Conservation (phyloP, 257 asterid genomes). For the Fraxinus pennsylvanica region DNA sequence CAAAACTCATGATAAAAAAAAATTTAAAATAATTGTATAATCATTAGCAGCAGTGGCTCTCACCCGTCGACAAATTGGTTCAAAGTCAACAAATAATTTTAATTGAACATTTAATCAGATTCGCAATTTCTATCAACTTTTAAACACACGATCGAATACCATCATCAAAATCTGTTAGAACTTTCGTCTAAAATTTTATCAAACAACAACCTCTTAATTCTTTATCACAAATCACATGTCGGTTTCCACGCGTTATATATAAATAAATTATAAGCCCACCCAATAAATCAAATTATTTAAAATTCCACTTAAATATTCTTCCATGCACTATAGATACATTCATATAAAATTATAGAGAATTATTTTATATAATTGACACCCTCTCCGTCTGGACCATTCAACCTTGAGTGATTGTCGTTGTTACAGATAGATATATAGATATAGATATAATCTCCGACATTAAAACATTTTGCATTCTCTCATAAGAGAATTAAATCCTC, state of each 20-base stretch:
- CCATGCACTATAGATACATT: neutral
- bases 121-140: no score
- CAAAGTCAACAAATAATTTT: no score
- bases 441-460: neutral
- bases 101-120: no score
- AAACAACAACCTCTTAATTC: no score
- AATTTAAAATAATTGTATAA: no score
- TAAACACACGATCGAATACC: no score
- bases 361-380: slow-evolving; percentile 1
- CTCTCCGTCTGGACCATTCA: neutral
- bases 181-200: no score
- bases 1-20: no score
- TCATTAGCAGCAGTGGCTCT: no score
- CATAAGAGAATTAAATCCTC: neutral
- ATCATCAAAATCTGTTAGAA: no score
- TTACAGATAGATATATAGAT: neutral
- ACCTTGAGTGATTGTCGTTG: neutral
- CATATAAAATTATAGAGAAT: neutral
- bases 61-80: no score
- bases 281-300: neutral
- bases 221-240: neutral
- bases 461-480: neutral
- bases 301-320: neutral
- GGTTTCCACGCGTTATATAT: neutral
- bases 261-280: neutral